These are phyloP conservation scores for Elaeis guineensis DNA, from an alignment of 176 grass and related monocot genomes.

Conservation along the genomic window DNA sequence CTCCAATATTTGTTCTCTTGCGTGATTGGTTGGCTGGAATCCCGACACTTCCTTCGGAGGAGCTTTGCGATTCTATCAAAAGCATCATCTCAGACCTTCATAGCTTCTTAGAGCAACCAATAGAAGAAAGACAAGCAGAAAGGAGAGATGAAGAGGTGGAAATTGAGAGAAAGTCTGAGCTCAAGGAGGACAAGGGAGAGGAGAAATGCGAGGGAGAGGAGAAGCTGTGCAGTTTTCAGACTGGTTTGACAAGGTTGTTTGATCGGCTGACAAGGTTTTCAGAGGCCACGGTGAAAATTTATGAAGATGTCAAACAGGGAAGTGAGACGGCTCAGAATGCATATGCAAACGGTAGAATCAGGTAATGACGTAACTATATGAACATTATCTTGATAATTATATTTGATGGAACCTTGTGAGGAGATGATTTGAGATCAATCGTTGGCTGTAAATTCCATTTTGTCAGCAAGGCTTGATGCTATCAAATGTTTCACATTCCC, in stretches of 20 bases:
- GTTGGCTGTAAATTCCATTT: no score
- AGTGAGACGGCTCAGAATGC: slow-evolving; percentile 39
- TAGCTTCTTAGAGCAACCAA: slow-evolving; percentile 30
- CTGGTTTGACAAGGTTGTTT: slow-evolving; percentile 36
- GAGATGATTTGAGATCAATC: no score
- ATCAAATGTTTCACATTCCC: no score
- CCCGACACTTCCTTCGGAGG: slow-evolving; percentile 36
- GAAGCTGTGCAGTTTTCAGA: slow-evolving; percentile 40
- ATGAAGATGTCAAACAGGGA: slow-evolving; percentile 64
- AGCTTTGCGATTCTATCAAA: slow-evolving; percentile 50
- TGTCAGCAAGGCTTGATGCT: no score
- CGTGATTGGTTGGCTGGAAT: slow-evolving; percentile 47
- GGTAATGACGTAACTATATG: not conserved
- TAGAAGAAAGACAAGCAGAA: slow-evolving; percentile 4
- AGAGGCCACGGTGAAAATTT: slow-evolving; percentile 51
- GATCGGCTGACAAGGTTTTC: slow-evolving; percentile 65
- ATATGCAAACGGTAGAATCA: slow-evolving; percentile 33
- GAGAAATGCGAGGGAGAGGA: not conserved
- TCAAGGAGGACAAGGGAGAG: not conserved
- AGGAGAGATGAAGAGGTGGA: slow-evolving; percentile 16
- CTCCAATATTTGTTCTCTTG: slow-evolving; percentile 83
- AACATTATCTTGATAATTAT: no score
- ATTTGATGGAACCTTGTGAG: no score
- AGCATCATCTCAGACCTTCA: slow-evolving; percentile 31
- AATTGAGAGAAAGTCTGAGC: slow-evolving; percentile 25